Base-by-base conservation (phyloP, 2,329 filamentous ascomycete species). In the Ceratocystis lukuohia region DNA sequence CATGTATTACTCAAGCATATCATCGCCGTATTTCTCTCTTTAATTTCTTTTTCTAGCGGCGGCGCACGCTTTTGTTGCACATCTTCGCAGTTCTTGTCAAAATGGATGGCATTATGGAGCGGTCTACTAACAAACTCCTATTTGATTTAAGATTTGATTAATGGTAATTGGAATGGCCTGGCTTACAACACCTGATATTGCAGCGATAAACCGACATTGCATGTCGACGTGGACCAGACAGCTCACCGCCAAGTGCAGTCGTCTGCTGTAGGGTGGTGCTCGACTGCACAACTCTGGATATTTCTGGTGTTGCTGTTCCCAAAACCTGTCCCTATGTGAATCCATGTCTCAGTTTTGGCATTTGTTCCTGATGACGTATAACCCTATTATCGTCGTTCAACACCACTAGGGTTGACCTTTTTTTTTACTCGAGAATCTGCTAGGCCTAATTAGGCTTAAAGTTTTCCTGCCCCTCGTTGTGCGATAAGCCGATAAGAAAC, bases 401-500 rank as follows among this genome's bases (percentile, higher is more conserved):
- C 57, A 8, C 6, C 57, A 8, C 6, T 45, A 61, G 65, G 37
- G 48, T 57, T 44, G 0, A 0, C 6, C 6, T 2, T n/a, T 15
- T n/a, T 15, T 22, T 22, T 2, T 3, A 4, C 46, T 6, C n/a
- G 7, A 22, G 6, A 22, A 3, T 2, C 6, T 15, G 20, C 20
- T 53, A 53, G 20, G 6, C 56, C 44, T n/a, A 59, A 41, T 50
- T 61, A 8, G 61, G 61, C 37, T 65, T 57, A 65, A 61, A 50
- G 53, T 33, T 22, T 65, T 28, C 3, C 41, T 65, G 62, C 62
- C 62, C 63, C 66, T 65, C 66, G 62, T 65, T 61, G 15, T 5
- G 5, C 33, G 66, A 67, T 65, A 67, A 67, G 66, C 45, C 30
- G 63, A 67, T 65, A 67, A 67, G 57, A 65, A 67, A 62, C 59